Evolutionary conservation across 1,284 basidiomycete species (phyloP).

Genomic region (Microbotryum lychnidis-dioicae): DNA sequence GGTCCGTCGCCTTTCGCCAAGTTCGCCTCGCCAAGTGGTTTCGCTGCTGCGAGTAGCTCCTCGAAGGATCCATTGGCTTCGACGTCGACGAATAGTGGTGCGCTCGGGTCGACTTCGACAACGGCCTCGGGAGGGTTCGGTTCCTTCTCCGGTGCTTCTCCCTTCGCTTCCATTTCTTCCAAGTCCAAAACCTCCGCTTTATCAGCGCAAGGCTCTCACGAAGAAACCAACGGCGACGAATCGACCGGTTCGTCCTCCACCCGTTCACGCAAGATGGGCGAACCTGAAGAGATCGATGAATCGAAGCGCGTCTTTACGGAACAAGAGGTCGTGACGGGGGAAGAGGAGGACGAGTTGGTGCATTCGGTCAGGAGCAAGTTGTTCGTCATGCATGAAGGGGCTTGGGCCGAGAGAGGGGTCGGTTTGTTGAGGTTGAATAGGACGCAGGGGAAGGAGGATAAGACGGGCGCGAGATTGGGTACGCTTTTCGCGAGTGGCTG

Average conservation of each 20-base stretch:
- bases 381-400: slow-evolving; percentile 30
- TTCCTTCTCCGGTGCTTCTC: slow-evolving; percentile 15
- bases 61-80: too few relatives aligned
- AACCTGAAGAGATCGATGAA: slow-evolving; percentile 6
- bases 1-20: slow-evolving; percentile 18
- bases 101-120: too few relatives aligned
- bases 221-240: too few relatives aligned
- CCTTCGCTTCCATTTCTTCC: slow-evolving; percentile 15
- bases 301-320: slow-evolving; percentile 20
- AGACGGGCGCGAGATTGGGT: slow-evolving; percentile 25
- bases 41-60: slow-evolving; percentile 6
- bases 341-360: slow-evolving; percentile 32
- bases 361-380: slow-evolving; percentile 31
- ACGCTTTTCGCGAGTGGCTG: background rate
- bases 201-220: background rate
- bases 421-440: slow-evolving; percentile 32
- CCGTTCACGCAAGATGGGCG: slow-evolving; percentile 10
- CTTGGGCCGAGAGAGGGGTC: slow-evolving; percentile 33
- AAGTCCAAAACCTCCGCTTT: background rate
- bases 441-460: slow-evolving; percentile 7
- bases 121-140: slow-evolving; percentile 1
- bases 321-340: slow-evolving; percentile 31
- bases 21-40: slow-evolving; percentile 25
- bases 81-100: background rate
- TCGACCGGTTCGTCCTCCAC: background rate